A percentile compares a stretch with the other conserved stretches of the same genome.
These are phyloP conservation scores for Pythium pectinolyticum DNA, from an alignment of 352 stramenopile species.

Conservation along the genomic window DNA sequence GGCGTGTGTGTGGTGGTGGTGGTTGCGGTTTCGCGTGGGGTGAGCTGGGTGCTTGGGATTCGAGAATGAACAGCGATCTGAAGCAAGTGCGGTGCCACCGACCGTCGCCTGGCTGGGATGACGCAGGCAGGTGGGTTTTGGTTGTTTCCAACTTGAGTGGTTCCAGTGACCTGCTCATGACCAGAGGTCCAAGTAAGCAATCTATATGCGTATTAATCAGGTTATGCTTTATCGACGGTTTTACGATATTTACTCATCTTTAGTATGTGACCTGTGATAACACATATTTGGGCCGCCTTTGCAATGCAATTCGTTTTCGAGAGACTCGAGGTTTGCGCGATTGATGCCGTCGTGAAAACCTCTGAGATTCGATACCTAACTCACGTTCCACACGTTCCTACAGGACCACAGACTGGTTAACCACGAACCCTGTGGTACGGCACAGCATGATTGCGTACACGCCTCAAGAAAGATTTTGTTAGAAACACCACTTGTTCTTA, in stretches of 20 bases:
- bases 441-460: background rate
- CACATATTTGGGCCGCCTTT: background rate
- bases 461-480: background rate
- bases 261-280: constrained; percentile 1
- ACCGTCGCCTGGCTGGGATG: constrained; percentile 1
- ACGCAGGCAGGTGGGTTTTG: background rate
- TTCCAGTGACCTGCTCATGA: background rate
- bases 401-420: constrained; percentile 18
- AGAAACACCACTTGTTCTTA: background rate
- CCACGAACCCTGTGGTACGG: constrained; percentile 19
- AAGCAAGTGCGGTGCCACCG: constrained; percentile 14
- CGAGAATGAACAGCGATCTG: constrained; percentile 9
- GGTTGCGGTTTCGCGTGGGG: background rate
- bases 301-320: background rate
- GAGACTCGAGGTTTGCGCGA: background rate
- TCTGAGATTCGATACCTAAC: constrained; percentile 14
- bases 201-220: background rate
- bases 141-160: background rate
- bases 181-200: background rate
- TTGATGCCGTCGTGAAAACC: constrained; percentile 10
- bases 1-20: background rate
- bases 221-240: constrained; percentile 8
- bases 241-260: background rate
- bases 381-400: constrained; percentile 25
- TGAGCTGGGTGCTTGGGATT: constrained; percentile 24